Percentiles rank a stretch among this genome's conserved stretches.
Evolutionary conservation across 768 basidiomycete genomes (phyloP).

Genomic region (Astraeus odoratus): DNA sequence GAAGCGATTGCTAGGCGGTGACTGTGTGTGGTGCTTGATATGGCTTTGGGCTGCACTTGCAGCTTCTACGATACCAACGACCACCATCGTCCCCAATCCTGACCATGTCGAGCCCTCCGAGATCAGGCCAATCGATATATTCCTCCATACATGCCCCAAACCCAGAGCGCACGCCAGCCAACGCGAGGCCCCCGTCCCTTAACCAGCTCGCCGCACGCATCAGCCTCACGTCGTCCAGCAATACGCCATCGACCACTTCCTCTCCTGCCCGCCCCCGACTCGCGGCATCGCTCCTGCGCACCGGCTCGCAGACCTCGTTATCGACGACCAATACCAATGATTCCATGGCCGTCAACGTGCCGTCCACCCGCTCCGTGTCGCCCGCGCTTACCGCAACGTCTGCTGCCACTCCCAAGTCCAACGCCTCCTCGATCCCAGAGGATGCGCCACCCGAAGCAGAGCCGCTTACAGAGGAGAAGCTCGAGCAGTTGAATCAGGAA

Average conservation of each 20-base stretch:
- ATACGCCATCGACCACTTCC: conserved; percentile 16
- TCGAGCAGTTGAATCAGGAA: conserved; percentile 60
- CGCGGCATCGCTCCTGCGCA: conserved; percentile 66
- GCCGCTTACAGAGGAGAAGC: conserved; percentile 58
- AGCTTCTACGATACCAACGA: conserved; percentile 8
- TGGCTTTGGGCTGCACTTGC: background rate
- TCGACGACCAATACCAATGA: conserved; percentile 46
- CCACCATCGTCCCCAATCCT: conserved; percentile 10
- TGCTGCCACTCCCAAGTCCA: conserved; percentile 37
- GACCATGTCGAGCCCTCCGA: conserved; percentile 29
- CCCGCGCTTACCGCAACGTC: conserved; percentile 45
- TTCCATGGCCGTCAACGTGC: conserved; percentile 59
- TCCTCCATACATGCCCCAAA: conserved; percentile 30
- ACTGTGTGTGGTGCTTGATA: background rate
- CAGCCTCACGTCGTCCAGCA: conserved; percentile 33
- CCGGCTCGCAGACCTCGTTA: conserved; percentile 46
- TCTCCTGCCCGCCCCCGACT: conserved; percentile 56
- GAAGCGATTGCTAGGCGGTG: no score
- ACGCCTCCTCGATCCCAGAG: conserved; percentile 34
- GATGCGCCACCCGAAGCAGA: conserved; percentile 26
- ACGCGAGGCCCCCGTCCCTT: conserved; percentile 57
- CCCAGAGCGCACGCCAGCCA: conserved; percentile 29
- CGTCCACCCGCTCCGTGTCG: conserved; percentile 61
- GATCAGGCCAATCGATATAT: conserved; percentile 18
- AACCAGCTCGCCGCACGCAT: conserved; percentile 81